Evolutionary conservation across 2,329 filamentous ascomycete species (phyloP).

Genomic region (Neopestalotiopsis rosae): DNA sequence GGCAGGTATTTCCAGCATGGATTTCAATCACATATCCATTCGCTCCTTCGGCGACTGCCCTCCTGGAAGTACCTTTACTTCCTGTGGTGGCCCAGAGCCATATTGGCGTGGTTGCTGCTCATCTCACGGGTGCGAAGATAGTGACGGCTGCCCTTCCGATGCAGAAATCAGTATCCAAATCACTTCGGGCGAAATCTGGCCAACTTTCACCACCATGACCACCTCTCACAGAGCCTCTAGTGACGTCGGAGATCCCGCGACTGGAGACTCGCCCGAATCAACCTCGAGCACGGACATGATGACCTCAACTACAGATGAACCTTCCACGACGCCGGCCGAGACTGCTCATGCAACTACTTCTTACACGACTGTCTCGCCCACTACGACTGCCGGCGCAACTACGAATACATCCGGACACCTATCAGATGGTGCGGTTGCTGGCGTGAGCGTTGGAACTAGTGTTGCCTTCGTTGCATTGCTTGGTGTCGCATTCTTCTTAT

Average conservation of each 20-base stretch:
- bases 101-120: constrained; percentile 12
- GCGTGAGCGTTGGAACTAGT: constrained; percentile 26
- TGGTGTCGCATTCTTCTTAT: constrained; percentile 26
- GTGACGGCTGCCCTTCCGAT: neutral
- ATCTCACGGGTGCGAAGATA: neutral
- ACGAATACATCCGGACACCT: constrained; percentile 6
- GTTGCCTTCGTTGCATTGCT: constrained; percentile 24
- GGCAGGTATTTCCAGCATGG: neutral
- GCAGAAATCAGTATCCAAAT: neutral
- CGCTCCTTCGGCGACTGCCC: constrained; percentile 6
- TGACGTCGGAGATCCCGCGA: constrained; percentile 3
- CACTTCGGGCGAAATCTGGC: neutral
- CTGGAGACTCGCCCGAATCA: neutral
- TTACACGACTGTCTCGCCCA: neutral
- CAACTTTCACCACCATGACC: neutral
- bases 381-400: constrained; percentile 8
- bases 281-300: neutral
- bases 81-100: neutral
- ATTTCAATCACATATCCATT: neutral
- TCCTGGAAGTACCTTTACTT: neutral
- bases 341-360: neutral
- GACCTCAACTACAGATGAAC: neutral
- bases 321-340: neutral
- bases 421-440: constrained; percentile 23
- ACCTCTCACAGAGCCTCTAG: neutral